These are phyloP conservation scores for Linnemannia zychae DNA, from an alignment of 192 early-diverging fungal species.

Conservation along the genomic window DNA sequence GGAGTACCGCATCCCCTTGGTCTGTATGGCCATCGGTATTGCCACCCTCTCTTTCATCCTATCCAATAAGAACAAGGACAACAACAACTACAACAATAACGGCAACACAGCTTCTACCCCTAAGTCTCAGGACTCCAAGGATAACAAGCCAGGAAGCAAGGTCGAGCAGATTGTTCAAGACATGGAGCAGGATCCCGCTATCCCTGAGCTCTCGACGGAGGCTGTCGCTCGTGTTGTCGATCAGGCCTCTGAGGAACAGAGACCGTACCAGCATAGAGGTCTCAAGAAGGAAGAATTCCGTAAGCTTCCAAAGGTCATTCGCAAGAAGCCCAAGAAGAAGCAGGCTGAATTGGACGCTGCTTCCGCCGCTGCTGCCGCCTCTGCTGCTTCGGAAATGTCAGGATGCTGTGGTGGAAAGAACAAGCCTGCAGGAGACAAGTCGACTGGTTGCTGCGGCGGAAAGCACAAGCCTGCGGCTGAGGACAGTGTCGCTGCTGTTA, in stretches of 20 bases:
- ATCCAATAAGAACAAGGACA: slow-evolving; percentile 32
- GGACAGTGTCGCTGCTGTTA: neutral
- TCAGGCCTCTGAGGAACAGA: slow-evolving; percentile 21
- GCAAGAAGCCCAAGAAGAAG: slow-evolving; percentile 56
- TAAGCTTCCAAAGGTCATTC: slow-evolving; percentile 52
- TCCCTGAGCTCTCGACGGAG: slow-evolving; percentile 21
- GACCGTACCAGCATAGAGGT: slow-evolving; percentile 37
- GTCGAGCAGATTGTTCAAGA: slow-evolving; percentile 35
- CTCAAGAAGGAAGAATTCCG: slow-evolving; percentile 49
- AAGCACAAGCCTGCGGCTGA: slow-evolving; percentile 25
- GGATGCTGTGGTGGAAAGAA: slow-evolving; percentile 57
- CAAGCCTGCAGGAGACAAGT: slow-evolving; percentile 42
- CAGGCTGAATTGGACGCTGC: slow-evolving; percentile 23
- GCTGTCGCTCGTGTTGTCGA: slow-evolving; percentile 12
- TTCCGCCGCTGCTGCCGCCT: neutral
- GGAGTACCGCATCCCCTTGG: slow-evolving; percentile 54
- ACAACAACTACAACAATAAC: slow-evolving; percentile 11
- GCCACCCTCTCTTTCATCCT: slow-evolving; percentile 50
- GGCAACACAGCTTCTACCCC: neutral
- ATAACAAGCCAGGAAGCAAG: slow-evolving; percentile 16
- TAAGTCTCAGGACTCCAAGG: neutral
- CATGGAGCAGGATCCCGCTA: slow-evolving; percentile 37
- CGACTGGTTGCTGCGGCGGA: slow-evolving; percentile 53
- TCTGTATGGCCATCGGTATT: slow-evolving; percentile 51
- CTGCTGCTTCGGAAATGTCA: neutral